Evolutionary conservation across 192 early-diverging fungal species (phyloP).

Genomic region (Gamsiella multidivaricata): DNA sequence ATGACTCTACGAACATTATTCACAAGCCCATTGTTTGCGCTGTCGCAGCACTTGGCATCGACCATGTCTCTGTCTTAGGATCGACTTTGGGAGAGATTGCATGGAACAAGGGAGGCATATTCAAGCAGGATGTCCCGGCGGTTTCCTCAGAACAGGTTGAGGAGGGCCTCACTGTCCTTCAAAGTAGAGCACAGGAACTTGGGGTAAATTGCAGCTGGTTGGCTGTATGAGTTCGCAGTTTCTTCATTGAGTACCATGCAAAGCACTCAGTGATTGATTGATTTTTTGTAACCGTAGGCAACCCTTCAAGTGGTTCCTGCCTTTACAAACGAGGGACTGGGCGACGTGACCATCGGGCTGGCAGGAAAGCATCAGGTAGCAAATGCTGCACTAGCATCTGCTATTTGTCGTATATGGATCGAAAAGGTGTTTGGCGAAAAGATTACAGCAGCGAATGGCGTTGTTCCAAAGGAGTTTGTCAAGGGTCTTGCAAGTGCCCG

Average conservation of each 20-base stretch:
- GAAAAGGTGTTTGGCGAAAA: constrained; percentile 46
- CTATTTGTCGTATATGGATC: constrained; percentile 79
- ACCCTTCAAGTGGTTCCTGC: constrained; percentile 15
- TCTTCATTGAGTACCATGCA: too few species aligned
- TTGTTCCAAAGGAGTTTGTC: constrained; percentile 63
- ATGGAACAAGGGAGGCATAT: constrained; percentile 88
- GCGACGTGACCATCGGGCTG: constrained; percentile 68
- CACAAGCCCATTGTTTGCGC: constrained; percentile 80
- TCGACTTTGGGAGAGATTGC: constrained; percentile 81
- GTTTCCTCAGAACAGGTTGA: constrained; percentile 77
- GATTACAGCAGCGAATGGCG: constrained; percentile 21
- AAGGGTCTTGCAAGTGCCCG: constrained; percentile 70
- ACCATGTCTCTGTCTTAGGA: constrained; percentile 78
- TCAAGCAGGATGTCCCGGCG: constrained; percentile 78
- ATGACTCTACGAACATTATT: constrained; percentile 86
- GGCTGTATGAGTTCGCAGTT: too few species aligned
- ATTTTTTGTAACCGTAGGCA: too few species aligned
- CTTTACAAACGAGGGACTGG: constrained; percentile 25
- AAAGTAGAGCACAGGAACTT: constrained; percentile 73
- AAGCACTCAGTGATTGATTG: too few species aligned
- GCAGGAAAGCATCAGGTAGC: constrained; percentile 84
- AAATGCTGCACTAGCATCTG: constrained; percentile 86
- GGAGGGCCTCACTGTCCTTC: constrained; percentile 75
- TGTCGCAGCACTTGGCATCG: constrained; percentile 82
- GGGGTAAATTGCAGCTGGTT: constrained; percentile 60